These are phyloP conservation scores for Monascus ruber DNA, from an alignment of 2,329 filamentous ascomycete species.

Conservation along the genomic window DNA sequence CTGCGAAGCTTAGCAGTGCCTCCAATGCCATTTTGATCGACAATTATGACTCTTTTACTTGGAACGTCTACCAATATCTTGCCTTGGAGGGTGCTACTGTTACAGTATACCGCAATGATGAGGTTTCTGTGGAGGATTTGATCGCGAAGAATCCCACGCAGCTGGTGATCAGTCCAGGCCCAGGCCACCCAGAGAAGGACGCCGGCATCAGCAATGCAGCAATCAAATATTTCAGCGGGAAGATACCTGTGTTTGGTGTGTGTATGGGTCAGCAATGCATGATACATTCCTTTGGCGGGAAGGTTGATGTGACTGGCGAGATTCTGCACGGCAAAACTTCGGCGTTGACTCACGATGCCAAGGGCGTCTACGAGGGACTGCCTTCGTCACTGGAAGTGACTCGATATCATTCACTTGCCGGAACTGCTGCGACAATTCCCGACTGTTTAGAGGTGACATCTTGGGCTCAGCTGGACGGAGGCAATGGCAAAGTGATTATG, in stretches of 20 bases:
- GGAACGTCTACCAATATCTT: conserved; percentile 98
- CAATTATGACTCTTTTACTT: conserved; percentile 99
- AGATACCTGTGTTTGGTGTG: conserved; percentile 91
- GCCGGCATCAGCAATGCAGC: conserved; percentile 88
- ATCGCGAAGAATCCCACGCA: conserved; percentile 79
- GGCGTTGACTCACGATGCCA: conserved; percentile 73
- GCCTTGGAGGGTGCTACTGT: conserved; percentile 90
- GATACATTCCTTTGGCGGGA: conserved; percentile 82
- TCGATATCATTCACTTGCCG: conserved; percentile 90
- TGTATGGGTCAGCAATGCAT: conserved; percentile 99
- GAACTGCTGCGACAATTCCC: conserved; percentile 77
- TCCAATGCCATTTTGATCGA: conserved; percentile 92
- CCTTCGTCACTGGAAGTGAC: conserved; percentile 76
- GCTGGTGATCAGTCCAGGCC: conserved; percentile 86
- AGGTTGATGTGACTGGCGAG: conserved; percentile 85
- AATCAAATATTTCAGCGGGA: conserved; percentile 82
- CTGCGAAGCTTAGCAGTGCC: conserved; percentile 62
- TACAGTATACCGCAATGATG: conserved; percentile 83
- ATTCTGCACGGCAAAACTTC: conserved; percentile 97
- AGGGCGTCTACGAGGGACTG: conserved; percentile 81
- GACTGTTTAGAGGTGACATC: conserved; percentile 80
- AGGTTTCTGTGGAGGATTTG: conserved; percentile 75
- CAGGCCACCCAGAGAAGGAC: conserved; percentile 82
- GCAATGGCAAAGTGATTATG: conserved; percentile 79
- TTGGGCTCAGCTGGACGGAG: conserved; percentile 64